These are phyloP conservation scores for Biscogniauxia mediterranea DNA, from an alignment of 2,329 filamentous ascomycete genomes.

Conservation along the genomic window DNA sequence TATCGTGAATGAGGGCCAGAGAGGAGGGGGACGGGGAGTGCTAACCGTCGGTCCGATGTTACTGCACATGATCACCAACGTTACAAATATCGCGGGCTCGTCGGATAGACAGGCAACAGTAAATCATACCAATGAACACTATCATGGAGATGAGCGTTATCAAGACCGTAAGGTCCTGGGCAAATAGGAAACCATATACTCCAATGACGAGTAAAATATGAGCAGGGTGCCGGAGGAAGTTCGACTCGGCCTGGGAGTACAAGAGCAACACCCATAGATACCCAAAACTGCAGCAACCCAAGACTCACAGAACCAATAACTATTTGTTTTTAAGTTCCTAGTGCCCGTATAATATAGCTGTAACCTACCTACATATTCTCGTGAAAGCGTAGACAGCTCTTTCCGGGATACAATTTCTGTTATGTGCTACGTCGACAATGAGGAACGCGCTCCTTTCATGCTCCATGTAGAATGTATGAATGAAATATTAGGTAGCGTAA, in stretches of 20 bases:
- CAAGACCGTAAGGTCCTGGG: not conserved
- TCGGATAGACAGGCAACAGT: no score
- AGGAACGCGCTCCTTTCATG: no score
- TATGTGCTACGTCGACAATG: not conserved
- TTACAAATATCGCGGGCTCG: not conserved
- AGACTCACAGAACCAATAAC: not conserved
- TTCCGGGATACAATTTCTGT: not conserved
- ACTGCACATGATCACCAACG: not conserved
- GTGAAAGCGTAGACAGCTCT: not conserved
- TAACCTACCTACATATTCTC: not conserved
- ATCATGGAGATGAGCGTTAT: not conserved
- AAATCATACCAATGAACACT: not conserved
- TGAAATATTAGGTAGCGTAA: no score
- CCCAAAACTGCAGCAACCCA: not conserved
- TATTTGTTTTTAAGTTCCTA: not conserved
- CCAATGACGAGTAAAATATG: not conserved
- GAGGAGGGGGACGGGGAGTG: not conserved
- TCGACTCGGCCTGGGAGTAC: not conserved
- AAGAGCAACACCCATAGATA: not conserved
- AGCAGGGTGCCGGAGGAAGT: not conserved
- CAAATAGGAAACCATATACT: not conserved
- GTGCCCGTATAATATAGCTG: not conserved
- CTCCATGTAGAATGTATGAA: no score
- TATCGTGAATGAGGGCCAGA: not conserved
- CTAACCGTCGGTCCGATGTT: not conserved